phyloP scores from a whole-genome alignment of 176 grass and related monocot species.

The Hordeum marinum region DNA sequence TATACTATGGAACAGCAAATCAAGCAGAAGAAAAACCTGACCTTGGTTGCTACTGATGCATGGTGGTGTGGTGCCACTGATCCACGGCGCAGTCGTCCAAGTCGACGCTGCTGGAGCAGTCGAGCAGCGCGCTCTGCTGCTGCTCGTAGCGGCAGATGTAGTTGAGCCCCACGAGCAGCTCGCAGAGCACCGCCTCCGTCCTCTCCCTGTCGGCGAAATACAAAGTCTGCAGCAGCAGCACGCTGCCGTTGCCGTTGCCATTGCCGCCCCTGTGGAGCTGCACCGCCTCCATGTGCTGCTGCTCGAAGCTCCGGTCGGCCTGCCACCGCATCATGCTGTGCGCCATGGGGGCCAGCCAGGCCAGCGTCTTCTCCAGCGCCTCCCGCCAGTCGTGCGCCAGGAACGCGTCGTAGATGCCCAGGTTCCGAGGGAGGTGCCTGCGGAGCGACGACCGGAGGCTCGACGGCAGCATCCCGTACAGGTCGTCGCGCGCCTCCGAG shows the following conservation, averaged over 20 bases:
- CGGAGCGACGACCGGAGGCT: conserved; percentile 47
- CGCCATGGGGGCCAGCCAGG: conserved; percentile 85
- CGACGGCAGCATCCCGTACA: conserved; percentile 94
- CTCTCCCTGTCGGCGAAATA: conserved; percentile 83
- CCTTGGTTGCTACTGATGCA: neutral
- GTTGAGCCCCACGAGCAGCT: conserved; percentile 81
- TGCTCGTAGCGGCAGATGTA: conserved; percentile 98
- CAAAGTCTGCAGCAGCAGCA: conserved; percentile 75
- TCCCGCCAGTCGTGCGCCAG: conserved; percentile 94
- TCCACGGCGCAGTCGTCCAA: conserved; percentile 70
- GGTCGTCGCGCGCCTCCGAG: conserved; percentile 82
- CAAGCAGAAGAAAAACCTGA: conserved; percentile 9
- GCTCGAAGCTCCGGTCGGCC: conserved; percentile 83
- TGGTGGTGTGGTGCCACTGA: conserved; percentile 44
- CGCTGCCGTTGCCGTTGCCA: neutral
- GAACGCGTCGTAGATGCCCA: conserved; percentile 86
- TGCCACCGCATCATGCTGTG: conserved; percentile 91
- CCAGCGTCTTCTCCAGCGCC: conserved; percentile 63
- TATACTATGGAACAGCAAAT: too few species aligned
- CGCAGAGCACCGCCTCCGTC: conserved; percentile 73
- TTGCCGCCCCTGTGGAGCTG: conserved; percentile 30
- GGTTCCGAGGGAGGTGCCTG: conserved; percentile 47
- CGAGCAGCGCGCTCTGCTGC: conserved; percentile 83
- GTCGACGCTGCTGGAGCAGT: conserved; percentile 85
- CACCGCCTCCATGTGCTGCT: conserved; percentile 64